These are phyloP conservation scores for Colletotrichum sp. DNA, from an alignment of 2,329 filamentous ascomycete genomes.

Conservation along the genomic window DNA sequence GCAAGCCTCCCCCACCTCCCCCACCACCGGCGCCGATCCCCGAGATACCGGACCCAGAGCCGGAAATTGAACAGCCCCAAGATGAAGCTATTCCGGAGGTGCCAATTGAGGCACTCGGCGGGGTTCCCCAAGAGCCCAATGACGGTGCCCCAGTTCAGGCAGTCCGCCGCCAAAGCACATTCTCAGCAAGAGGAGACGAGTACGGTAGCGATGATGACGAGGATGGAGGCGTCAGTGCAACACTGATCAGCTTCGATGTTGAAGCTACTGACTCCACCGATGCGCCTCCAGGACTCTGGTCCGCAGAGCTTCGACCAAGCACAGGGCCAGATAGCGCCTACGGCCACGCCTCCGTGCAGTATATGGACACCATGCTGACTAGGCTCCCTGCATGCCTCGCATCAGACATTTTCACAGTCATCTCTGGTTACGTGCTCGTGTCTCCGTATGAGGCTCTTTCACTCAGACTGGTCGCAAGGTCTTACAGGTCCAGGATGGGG, in stretches of 20 bases:
- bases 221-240: conserved; percentile 58
- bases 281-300: conserved; percentile 59
- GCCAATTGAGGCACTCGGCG: not conserved
- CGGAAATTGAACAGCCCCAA: not conserved
- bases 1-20: conserved; percentile 25
- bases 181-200: conserved; percentile 55
- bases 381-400: conserved; percentile 54
- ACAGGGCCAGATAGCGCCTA: conserved; percentile 33
- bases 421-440: conserved; percentile 45
- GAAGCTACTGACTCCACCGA: conserved; percentile 61
- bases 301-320: conserved; percentile 62
- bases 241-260: conserved; percentile 66
- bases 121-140: not conserved
- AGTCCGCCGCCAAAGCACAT: conserved; percentile 48
- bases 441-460: conserved; percentile 53
- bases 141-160: conserved; percentile 33
- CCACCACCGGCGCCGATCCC: conserved; percentile 23
- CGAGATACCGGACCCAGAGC: not conserved
- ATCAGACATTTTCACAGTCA: conserved; percentile 50
- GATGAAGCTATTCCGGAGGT: not conserved
- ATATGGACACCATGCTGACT: conserved; percentile 55
- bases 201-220: conserved; percentile 63
- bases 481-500: conserved; percentile 43
- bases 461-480: conserved; percentile 49
- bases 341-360: conserved; percentile 34